Evolutionary conservation across 164 flowering plant species (phyloP).

Genomic region (Piper betle): DNA sequence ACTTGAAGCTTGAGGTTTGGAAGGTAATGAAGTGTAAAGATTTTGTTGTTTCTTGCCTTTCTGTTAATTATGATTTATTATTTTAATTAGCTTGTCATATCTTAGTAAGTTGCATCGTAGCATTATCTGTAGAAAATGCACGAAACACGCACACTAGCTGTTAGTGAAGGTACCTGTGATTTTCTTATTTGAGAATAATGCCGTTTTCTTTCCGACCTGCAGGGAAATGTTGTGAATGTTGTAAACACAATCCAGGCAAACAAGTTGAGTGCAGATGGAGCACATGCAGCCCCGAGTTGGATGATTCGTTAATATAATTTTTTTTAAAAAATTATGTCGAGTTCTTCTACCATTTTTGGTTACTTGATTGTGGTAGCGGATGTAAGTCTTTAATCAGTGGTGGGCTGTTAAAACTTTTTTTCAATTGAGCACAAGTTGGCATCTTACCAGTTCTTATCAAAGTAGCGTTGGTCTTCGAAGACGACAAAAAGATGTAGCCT

Average conservation of each 20-base stretch:
- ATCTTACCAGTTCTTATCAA: too few species aligned
- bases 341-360: too few species aligned
- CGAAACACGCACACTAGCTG: neutral
- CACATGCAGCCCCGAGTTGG: conserved; percentile 51
- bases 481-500: too few species aligned
- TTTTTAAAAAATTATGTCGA: too few species aligned
- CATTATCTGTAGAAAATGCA: neutral
- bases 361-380: too few species aligned
- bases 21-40: conserved; percentile 34
- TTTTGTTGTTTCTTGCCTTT: neutral
- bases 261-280: conserved; percentile 50
- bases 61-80: neutral
- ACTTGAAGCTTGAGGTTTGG: conserved; percentile 65
- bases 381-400: too few species aligned
- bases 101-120: too few species aligned
- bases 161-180: neutral
- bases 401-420: too few species aligned
- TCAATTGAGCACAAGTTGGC: too few species aligned
- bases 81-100: too few species aligned
- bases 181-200: neutral
- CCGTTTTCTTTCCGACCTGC: conserved; percentile 4
- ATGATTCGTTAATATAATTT: conserved; percentile 24
- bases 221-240: conserved; percentile 64
- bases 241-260: conserved; percentile 67
- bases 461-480: too few species aligned